Evolutionary conservation across 2,329 filamentous ascomycete genomes (phyloP).

Genomic region (Uncinocarpus reesii): DNA sequence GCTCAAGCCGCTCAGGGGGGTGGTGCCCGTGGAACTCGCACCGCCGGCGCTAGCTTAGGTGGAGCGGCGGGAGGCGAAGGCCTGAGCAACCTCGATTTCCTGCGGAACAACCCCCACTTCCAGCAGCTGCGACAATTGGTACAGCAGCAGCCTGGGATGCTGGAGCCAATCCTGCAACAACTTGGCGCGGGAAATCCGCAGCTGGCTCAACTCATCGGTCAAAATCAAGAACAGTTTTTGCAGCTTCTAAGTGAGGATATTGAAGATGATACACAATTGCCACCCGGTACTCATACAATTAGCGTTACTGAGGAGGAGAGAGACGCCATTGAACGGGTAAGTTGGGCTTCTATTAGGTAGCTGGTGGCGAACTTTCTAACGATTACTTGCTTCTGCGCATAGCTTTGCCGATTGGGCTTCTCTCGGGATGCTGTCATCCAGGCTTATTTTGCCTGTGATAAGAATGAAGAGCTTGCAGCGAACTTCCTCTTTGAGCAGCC

Average conservation of each 20-base stretch:
- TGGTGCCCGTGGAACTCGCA: slow-evolving; percentile 25
- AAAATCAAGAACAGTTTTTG: slow-evolving; percentile 88
- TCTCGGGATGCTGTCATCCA: slow-evolving; percentile 88
- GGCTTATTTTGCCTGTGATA: slow-evolving; percentile 98
- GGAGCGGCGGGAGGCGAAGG: slow-evolving; percentile 18
- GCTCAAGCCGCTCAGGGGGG: slow-evolving; percentile 56
- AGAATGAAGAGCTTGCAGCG: slow-evolving; percentile 95
- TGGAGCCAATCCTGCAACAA: slow-evolving; percentile 94
- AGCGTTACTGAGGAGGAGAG: slow-evolving; percentile 91
- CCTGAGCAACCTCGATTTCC: slow-evolving; percentile 76
- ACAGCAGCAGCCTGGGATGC: slow-evolving; percentile 95
- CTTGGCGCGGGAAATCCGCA: slow-evolving; percentile 91
- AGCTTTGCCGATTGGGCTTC: slow-evolving; percentile 90
- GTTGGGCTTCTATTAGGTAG: slow-evolving; percentile 24
- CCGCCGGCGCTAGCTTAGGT: slow-evolving; percentile 19
- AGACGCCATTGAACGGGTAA: slow-evolving; percentile 88
- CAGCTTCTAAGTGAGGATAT: slow-evolving; percentile 78
- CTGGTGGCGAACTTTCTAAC: neutral
- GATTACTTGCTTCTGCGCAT: slow-evolving; percentile 7
- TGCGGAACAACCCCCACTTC: slow-evolving; percentile 93
- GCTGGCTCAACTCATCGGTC: slow-evolving; percentile 80
- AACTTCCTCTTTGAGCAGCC: slow-evolving; percentile 98
- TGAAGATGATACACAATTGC: slow-evolving; percentile 65
- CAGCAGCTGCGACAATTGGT: slow-evolving; percentile 95
- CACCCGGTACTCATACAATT: slow-evolving; percentile 64